Evolutionary conservation across 768 basidiomycete species (phyloP).

Genomic region (Rhizopogon roseolus): DNA sequence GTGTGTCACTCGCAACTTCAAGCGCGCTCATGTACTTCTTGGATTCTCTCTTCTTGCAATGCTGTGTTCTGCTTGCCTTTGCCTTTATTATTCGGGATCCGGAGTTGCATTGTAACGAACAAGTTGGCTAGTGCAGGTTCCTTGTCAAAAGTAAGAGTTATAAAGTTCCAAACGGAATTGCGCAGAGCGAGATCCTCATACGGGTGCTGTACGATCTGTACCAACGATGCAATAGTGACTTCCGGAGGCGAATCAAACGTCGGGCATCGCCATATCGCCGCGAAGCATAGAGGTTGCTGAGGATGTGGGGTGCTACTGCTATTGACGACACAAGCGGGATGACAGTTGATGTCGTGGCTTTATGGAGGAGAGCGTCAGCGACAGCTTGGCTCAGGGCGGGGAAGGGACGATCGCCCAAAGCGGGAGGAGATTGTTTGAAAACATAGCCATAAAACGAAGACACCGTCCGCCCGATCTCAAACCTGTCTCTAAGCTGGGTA

Average conservation of each 20-base stretch:
- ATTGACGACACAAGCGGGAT: constrained; percentile 74
- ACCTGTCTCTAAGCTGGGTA: constrained; percentile 71
- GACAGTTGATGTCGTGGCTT: constrained; percentile 75
- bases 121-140: constrained; percentile 83
- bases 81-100: constrained; percentile 33
- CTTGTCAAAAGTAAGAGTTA: constrained; percentile 74
- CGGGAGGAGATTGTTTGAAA: constrained; percentile 55
- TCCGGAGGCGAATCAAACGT: constrained; percentile 63
- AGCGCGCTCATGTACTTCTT: constrained; percentile 53
- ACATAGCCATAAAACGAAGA: constrained; percentile 64
- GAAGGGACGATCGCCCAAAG: constrained; percentile 53
- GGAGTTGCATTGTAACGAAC: constrained; percentile 72
- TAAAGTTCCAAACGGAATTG: constrained; percentile 79
- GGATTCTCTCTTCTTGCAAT: constrained; percentile 12
- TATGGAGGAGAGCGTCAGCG: constrained; percentile 70
- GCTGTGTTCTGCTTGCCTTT: constrained; percentile 36
- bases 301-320: constrained; percentile 52
- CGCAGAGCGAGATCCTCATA: constrained; percentile 73
- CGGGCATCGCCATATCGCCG: constrained; percentile 68
- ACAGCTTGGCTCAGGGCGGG: constrained; percentile 56
- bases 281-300: constrained; percentile 54
- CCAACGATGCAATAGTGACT: constrained; percentile 60
- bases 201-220: constrained; percentile 72
- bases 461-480: constrained; percentile 72
- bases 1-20: constrained; percentile 58